A percentile compares a stretch with the other conserved stretches of the same genome.
Conservation (phyloP, 306 rosid genomes). For the Echinosophora koreensis region DNA sequence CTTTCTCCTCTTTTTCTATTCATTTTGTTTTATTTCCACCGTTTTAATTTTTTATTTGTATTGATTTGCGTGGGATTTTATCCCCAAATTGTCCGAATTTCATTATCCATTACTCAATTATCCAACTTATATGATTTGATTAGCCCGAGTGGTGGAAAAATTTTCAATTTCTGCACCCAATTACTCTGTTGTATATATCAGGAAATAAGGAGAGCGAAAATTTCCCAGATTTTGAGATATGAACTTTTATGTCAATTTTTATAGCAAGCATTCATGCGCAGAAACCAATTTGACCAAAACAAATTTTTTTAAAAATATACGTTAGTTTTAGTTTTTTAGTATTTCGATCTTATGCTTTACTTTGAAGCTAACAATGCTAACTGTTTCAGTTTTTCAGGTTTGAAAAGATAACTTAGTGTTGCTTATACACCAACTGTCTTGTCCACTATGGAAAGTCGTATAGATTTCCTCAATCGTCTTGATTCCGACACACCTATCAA, state of each 20-base stretch:
- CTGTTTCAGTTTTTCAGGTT: constrained; percentile 57
- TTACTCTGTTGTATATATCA: constrained; percentile 4
- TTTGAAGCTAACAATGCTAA: constrained; percentile 34
- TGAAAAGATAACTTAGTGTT: constrained; percentile 42
- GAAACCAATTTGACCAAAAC: background rate
- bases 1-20: background rate
- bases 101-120: constrained; percentile 19
- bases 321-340: background rate
- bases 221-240: background rate
- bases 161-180: background rate
- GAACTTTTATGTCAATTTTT: constrained; percentile 10
- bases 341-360: constrained; percentile 18
- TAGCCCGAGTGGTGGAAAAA: background rate
- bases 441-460: constrained; percentile 49
- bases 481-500: constrained; percentile 60
- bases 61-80: background rate
- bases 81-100: constrained; percentile 13
- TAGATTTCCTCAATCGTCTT: constrained; percentile 65
- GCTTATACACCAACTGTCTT: constrained; percentile 28
- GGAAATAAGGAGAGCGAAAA: background rate
- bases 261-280: constrained; percentile 16
- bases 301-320: too few relatives aligned
- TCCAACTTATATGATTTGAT: background rate
- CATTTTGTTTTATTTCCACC: background rate
- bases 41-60: background rate